phyloP scores from a whole-genome alignment of 2,329 filamentous ascomycete species.

The Neophaeococcomyces aloes region DNA sequence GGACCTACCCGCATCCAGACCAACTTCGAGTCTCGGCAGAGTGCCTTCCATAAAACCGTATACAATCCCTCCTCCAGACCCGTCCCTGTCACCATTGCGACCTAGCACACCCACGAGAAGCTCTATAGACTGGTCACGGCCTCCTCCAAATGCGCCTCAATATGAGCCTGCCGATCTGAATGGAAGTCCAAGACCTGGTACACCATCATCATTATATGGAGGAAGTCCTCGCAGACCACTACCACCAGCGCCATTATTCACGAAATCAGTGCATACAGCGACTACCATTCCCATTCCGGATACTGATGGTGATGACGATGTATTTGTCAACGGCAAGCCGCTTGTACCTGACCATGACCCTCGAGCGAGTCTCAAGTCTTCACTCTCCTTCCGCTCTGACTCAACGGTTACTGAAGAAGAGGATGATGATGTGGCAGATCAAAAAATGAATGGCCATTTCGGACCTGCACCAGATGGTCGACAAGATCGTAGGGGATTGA shows the following conservation, averaged over 20 bases:
- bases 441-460: conserved; percentile 61
- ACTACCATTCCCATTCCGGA: conserved; percentile 61
- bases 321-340: conserved; percentile 49
- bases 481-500: conserved; percentile 77
- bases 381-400: conserved; percentile 52
- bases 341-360: conserved; percentile 44
- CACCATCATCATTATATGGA: conserved; percentile 78
- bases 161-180: conserved; percentile 87
- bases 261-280: conserved; percentile 34
- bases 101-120: conserved; percentile 47
- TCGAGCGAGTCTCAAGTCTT: conserved; percentile 50
- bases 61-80: conserved; percentile 29
- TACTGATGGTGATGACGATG: conserved; percentile 52
- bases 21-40: conserved; percentile 33
- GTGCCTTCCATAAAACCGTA: conserved; percentile 34
- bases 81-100: conserved; percentile 33
- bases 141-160: conserved; percentile 57
- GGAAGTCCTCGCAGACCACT: conserved; percentile 78
- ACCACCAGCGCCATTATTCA: conserved; percentile 76
- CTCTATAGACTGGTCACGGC: conserved; percentile 53
- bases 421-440: conserved; percentile 32
- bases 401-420: conserved; percentile 52
- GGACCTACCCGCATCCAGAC: conserved; percentile 26
- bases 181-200: conserved; percentile 79
- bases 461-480: conserved; percentile 77